Base-by-base conservation (phyloP, 2,329 filamentous ascomycete genomes). In the Claviceps sp. region DNA sequence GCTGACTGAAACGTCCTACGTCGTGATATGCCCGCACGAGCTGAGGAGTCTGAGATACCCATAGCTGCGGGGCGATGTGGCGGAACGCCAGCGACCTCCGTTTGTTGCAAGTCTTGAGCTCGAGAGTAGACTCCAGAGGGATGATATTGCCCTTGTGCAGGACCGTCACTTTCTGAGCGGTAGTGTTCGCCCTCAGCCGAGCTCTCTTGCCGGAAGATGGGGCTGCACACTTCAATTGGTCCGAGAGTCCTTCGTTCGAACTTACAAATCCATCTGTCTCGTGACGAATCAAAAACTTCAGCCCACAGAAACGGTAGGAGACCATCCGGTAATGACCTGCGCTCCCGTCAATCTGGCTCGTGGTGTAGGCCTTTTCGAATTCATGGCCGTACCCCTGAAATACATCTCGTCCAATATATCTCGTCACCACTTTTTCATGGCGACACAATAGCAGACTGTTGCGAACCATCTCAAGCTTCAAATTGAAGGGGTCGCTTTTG, bases 261-360 rank as follows among this genome's bases (percentile, higher is more conserved):
- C 14, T 54, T 8, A 70, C 57, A 53, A 69, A 75, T 16, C 64
- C 70, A 47, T 75, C 71, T 13, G 65, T 66, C 55, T 76, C 70
- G 55, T 72, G 59, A 45, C 72, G 66, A 6, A 75, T 59, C 16
- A 75, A 47, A 48, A 71, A 61, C 4, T 61, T 66, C 50, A 75
- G 51, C 20, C 60, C 67, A 38, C 67, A 60, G 49, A 76, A 71
- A 13, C 52, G 53, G 56, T 76, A 77, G 0, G 64, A 67, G 40
- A 75, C 62, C 22, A 76, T 68, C 43, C 71, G 61, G 55, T 75
- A 65, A 56, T 76, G 68, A 16, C 70, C 69, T 43, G 69, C 73
- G 55, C 67, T 70, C 3, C 57, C 61, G 2, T 26, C 20, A 44
- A 72, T 58, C 50, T 66, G 53, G 46, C 46, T 48, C 5, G 44